Evolutionary conservation across 1,139 yeast species (phyloP), one percentile per base, ranked within the genome.

Genomic region (Saccharomyces hybrid): DNA sequence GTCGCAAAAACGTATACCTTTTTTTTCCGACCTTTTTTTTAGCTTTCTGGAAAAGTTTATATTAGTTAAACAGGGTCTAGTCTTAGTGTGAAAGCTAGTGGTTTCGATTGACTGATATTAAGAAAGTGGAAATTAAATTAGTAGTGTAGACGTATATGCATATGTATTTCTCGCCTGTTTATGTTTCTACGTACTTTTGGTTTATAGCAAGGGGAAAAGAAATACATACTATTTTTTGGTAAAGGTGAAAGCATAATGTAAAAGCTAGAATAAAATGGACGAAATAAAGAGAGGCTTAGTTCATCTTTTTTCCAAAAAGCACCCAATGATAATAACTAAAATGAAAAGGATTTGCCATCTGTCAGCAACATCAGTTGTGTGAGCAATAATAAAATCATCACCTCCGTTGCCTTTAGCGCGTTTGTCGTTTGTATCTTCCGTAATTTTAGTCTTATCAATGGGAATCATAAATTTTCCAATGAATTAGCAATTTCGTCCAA

Each of bases 401-500:
- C 32, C 13, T 34, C 20, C 42, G 20, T 38, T 32, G 5, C 13
- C 25, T 32, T 26, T 6, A 14, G 32, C 16, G 50, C 25, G 7
- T 31, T 48, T 31, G 5, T 32, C 41, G 16, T 11, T 44, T 14
- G 9, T 31, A 16, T 14, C 8, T 34, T 41, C 27, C 13, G 7
- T 16, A 11, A 34, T 34, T 49, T 41, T 49, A 27, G 41, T n/a
- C 27, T 46, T 46, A 49, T 44, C 51, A 49, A 27, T 27, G 32
- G 34, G 41, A 49, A 49, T 49, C 51, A 62, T 61, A 61, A 64
- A 59, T 61, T 62, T 59, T 62, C 68, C 54, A 62, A 56, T 48
- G 68, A 62, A 29, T 11, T 29, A 47, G 66, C 68, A 76, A 93
- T 90, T 76, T 91, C 97, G 77, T 77, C 77, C 76, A 93, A 81